Base-by-base conservation (phyloP, 192 early-diverging fungal genomes). In the Rhizophagus sp. region DNA sequence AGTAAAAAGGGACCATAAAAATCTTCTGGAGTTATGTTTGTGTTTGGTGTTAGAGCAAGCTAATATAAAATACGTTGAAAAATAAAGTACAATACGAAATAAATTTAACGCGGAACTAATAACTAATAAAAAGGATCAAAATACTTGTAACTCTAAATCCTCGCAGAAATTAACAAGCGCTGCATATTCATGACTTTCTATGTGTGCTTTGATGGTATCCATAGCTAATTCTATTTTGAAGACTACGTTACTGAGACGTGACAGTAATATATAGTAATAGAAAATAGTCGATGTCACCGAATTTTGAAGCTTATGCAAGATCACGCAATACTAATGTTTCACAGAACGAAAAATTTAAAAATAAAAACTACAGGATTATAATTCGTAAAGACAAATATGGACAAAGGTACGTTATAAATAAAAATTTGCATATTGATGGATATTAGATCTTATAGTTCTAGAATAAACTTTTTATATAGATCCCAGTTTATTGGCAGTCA, bases 131-230 rank as follows among this genome's bases (percentile, higher is more conserved):
- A 33, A 79, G 44, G 39, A 25, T 9, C 36, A 62, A 22, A 7
- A 50, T 80, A 80, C 79, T 62, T 80, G 27, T 22, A 77, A 77
- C 11, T 80, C 79, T 27, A 80, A 65, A 25, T 80, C 71, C 65
- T 80, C 79, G 30, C 79, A 80, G 52, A 65, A 63, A 34, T 76
- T 34, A 36, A 80, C 73, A 50, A 80, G 79, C 5, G 24, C 61
- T 15, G 33, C 24, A 34, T 49, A 74, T 44, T 80, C 75, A 25
- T 30, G 27, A 65, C 19, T 27, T 13, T 44, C 79, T 64, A 80
- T 75, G 19, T 50, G 39, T 62, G 62, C 75, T 25, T 76, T 80
- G 25, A 80, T 50, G 24, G 34, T n/a, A 3, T 80, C 79, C 79
- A 80, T 80, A n/a, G 19, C 52, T 22, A 22, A 57, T 57, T 57